Base-by-base conservation (phyloP, 2,329 filamentous ascomycete genomes). In the Aspergillus carbonarius region DNA sequence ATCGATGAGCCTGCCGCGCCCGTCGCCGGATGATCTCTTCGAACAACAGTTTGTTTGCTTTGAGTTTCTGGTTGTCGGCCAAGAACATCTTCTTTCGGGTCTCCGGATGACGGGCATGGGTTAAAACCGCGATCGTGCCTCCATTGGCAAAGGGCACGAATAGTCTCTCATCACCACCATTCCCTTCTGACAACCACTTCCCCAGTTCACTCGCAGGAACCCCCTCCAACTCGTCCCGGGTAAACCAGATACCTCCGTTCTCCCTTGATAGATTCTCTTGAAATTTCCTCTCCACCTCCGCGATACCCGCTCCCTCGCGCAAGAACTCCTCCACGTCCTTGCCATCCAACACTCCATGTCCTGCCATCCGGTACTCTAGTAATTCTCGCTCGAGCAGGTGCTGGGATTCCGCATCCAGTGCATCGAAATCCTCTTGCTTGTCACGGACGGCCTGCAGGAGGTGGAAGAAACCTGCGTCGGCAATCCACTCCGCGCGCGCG, bases 31-130 rank as follows among this genome's bases (percentile, higher is more conserved):
- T 17, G 5, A 52, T 52, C 2, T 25, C 35, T 13, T 52, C 49
- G 3, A 52, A 39, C 1, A 52, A 7, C 0, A 35, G 35, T 35
- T 52, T 17, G 17, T 52, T 52, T 7, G 2, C 9, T 13, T 5
- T 2, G 1, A 52, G 10, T 20, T 52, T 52, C 20, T 10, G 20
- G 4, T 40, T 52, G 7, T 52, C 49, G 2, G 30, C 49, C 34
- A 40, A n/a, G 9, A 52, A 52, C 49, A 52, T 52, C 49, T 15
- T 52, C 32, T 52, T 52, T 0, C 49, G 49, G 1, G 49, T 52
- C 2, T 30, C 49, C 0, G 35, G 13, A 7, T 17, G 49, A 37
- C 15, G n/a, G 4, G 49, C 49, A 20, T 48, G n/a, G 25, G 44
- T 48, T 7, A 48, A 48, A n/a, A 48, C 44, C 3, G 44, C 25